Base-by-base conservation (phyloP, 208 protist species). In the Wallacemonas sp. region DNA sequence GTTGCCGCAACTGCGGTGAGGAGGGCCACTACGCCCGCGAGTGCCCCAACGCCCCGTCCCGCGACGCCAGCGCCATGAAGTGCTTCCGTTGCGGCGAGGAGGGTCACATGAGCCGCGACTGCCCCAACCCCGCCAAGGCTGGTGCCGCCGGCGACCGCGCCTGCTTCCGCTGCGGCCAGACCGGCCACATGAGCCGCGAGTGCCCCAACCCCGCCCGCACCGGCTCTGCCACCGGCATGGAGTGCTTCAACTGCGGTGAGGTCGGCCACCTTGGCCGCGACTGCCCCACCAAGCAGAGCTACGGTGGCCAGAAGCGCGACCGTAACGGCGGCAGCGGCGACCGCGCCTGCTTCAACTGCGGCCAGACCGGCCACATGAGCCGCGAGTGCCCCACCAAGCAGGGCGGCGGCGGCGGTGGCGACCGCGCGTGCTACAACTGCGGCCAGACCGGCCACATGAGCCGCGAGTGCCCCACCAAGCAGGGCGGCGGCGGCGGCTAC, bases 61-160 rank as follows among this genome's bases (percentile, higher is more conserved):
- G 42, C 46, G 65, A 82, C 38, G 57, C 69, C 32, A 65, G 70
- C 39, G 70, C 69, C 46, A 89, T 86, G 61, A 76, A 90, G 44
- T 98, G 94, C 85, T 91, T 91, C 80, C 57, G 77, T 52, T 92
- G 87, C 72, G 84, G 83, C 42, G 74, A 92, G 63, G 68, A 72
- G 12, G 91, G 86, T 20, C 92, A 92, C 78, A 72, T 87, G 62
- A 90, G 75, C 76, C 89, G 94, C 67, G 89, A 96, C 57, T 98
- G 94, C 79, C 86, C 92, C 65, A 89, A 92, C 67, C 45, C 49
- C 54, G 74, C 78, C 29, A 79, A 81, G 61, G 25, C 69, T 20
- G 86, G 81, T 20, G 65, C 76, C 12, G 78, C 70, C 39, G 78
- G 76, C 29, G 77, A 91, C 57, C 71, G 74, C 64, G 77, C 92